Percentiles rank a stretch among this genome's conserved stretches.
phyloP scores from a whole-genome alignment of 139 green algal species.

The Eudorina sp. region DNA sequence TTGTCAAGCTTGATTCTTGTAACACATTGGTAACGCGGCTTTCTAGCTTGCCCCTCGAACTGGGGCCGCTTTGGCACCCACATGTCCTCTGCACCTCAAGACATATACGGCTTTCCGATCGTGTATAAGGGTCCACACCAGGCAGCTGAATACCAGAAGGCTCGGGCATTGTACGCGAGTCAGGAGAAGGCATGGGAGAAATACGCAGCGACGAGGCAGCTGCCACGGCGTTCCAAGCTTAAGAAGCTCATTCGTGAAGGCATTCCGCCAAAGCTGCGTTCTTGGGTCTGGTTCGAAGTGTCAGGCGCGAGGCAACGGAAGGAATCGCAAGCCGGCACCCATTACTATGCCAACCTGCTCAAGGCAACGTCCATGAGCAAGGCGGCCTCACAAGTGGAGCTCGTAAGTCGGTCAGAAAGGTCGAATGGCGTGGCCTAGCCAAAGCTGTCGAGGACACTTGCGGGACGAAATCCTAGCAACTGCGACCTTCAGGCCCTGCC shows the following conservation, averaged over 20 bases:
- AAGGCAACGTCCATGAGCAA: constrained; percentile 51
- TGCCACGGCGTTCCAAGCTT: neutral
- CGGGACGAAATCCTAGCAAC: too few species aligned
- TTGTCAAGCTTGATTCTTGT: neutral
- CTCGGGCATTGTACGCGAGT: neutral
- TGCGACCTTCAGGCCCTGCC: too few species aligned
- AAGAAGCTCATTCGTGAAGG: constrained; percentile 53
- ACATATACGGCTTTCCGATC: constrained; percentile 27
- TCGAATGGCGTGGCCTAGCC: too few species aligned
- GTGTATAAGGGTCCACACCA: constrained; percentile 23
- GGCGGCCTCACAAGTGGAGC: constrained; percentile 75
- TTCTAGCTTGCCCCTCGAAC: neutral
- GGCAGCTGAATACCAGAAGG: constrained; percentile 17
- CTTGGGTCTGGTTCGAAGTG: constrained; percentile 48
- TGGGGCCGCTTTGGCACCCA: neutral
- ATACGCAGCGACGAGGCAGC: neutral
- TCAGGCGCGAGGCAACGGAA: constrained; percentile 66
- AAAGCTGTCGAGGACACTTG: too few species aligned
- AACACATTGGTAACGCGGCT: neutral
- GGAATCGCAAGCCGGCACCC: constrained; percentile 1
- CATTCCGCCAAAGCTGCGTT: constrained; percentile 69
- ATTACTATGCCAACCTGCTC: constrained; percentile 67
- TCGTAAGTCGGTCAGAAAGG: constrained; percentile 72
- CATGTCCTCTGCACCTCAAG: neutral
- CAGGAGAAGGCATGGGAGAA: constrained; percentile 15